phyloP scores from a whole-genome alignment of 2,329 filamentous ascomycete genomes.

The Pseudopithomyces maydicus region DNA sequence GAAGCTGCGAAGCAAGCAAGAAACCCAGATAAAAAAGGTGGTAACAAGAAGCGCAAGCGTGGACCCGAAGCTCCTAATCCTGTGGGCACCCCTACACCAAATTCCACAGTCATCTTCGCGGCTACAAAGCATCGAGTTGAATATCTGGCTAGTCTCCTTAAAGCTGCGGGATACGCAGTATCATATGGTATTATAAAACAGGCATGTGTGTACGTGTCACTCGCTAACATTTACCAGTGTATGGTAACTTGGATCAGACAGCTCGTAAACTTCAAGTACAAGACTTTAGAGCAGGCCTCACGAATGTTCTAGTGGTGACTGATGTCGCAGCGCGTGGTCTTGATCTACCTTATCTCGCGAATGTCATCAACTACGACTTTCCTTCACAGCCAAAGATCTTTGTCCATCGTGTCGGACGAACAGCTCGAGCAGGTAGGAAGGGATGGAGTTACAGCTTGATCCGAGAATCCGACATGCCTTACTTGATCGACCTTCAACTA shows the following conservation, averaged over 20 bases:
- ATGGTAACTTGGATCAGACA: constrained; percentile 92
- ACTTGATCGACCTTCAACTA: constrained; percentile 89
- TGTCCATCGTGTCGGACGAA: constrained; percentile 93
- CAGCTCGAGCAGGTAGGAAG: constrained; percentile 86
- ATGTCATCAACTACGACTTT: constrained; percentile 99
- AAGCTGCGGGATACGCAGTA: constrained; percentile 80
- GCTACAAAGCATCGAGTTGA: constrained; percentile 98
- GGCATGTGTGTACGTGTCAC: constrained; percentile 2
- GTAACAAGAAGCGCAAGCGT: constrained; percentile 75
- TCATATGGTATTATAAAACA: constrained; percentile 64
- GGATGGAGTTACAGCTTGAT: constrained; percentile 97
- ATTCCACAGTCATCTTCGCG: constrained; percentile 94
- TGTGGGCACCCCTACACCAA: constrained; percentile 76
- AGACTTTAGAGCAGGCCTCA: constrained; percentile 81
- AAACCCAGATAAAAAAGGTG: constrained; percentile 52
- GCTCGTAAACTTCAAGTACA: constrained; percentile 91
- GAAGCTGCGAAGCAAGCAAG: constrained; percentile 53
- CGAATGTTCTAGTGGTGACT: constrained; percentile 92
- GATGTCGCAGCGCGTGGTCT: constrained; percentile 97
- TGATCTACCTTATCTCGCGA: constrained; percentile 93
- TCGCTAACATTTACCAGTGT: constrained; percentile 58
- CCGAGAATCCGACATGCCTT: constrained; percentile 84
- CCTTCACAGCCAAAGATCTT: constrained; percentile 96
- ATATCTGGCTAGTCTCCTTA: constrained; percentile 83
- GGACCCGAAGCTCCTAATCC: constrained; percentile 55